Percentiles rank a stretch among this genome's conserved stretches.
These are phyloP conservation scores for Parastagonospora nodorum DNA, from an alignment of 2,329 filamentous ascomycete species.

Conservation along the genomic window DNA sequence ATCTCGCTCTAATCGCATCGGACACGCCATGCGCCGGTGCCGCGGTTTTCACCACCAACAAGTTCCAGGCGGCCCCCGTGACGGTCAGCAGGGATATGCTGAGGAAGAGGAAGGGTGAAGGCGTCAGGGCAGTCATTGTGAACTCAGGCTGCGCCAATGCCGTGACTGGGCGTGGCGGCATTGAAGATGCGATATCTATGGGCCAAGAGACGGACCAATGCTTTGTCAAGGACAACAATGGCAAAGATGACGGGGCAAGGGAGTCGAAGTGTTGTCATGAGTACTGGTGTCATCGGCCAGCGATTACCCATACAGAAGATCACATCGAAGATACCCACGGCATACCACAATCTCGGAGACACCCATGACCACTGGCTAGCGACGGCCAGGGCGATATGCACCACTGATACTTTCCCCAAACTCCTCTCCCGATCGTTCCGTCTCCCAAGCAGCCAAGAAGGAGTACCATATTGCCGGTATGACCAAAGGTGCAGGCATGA, in stretches of 20 bases:
- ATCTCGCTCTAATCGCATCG: conserved; percentile 86
- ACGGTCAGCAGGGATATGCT: conserved; percentile 79
- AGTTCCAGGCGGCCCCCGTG: conserved; percentile 95
- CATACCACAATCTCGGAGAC: conserved; percentile 71
- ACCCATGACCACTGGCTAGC: conserved; percentile 86
- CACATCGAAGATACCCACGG: conserved; percentile 76
- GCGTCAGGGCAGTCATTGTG: conserved; percentile 81
- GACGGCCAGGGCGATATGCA: conserved; percentile 91
- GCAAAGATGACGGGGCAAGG: conserved; percentile 52
- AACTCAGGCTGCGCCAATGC: conserved; percentile 98
- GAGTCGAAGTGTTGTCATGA: conserved; percentile 88
- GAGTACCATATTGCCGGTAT: conserved; percentile 89
- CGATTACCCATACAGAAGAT: conserved; percentile 92
- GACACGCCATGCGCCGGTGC: conserved; percentile 84
- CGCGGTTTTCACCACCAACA: conserved; percentile 96
- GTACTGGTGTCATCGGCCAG: conserved; percentile 96
- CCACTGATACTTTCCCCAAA: conserved; percentile 98
- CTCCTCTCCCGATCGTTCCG: conserved; percentile 83
- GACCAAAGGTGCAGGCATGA: conserved; percentile 99
- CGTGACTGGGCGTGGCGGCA: conserved; percentile 86
- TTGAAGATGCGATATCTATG: conserved; percentile 89
- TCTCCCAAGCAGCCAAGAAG: conserved; percentile 77
- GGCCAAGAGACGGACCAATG: conserved; percentile 74
- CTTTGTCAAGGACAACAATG: conserved; percentile 47
- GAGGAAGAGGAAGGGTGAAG: conserved; percentile 66